Base-by-base conservation (phyloP, 768 basidiomycete genomes). In the Lactarius psammicola region DNA sequence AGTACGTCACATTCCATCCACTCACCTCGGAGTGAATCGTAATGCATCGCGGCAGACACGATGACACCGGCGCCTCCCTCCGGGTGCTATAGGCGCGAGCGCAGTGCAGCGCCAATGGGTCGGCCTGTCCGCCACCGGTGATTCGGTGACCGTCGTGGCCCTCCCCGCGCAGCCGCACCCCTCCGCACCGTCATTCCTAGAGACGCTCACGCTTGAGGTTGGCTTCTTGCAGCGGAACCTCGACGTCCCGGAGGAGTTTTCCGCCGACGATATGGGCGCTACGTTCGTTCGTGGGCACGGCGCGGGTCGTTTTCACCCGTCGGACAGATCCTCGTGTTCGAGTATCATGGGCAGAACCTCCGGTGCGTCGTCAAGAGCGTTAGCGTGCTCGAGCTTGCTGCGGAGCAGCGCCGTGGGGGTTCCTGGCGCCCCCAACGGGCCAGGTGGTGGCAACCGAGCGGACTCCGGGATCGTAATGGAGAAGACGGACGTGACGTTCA, bases 41-140 rank as follows among this genome's bases (percentile, higher is more conserved):
- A 33, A 18, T 46, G 54, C 26, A 11, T 34, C 20, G 23, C n/a
- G n/a, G n/a, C 71, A 95, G 93, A 55, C 88, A 92, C 68, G 93
- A 95, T 71, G 85, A 88, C 66, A 90, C 91, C 85, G 84, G 5
- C 87, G 84, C 66, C 74, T 99, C 4, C 77, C 77, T 5, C 85
- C 86, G 0, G 89, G 92, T 3, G 76, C 79, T 2, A 81, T 98
- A 33, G 94, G 89, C n/a, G 86, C 87, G 7, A 89, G 90, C 33
- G 81, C 85, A 28, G 77, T 86, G 65, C 92, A 94, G 65, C 85
- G 97, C 11, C 87, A 92, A 78, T 99, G 94, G 94, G 89, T 95
- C 51, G 88, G 88, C 6, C 81, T 98, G 8, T 94, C 94, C 18
- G 76, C 89, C 46, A 76, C 80, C 2, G 94, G 94, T 0, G 95